Evolutionary conservation across 768 basidiomycete species (phyloP).

Genomic region (Auriculariales sp.): DNA sequence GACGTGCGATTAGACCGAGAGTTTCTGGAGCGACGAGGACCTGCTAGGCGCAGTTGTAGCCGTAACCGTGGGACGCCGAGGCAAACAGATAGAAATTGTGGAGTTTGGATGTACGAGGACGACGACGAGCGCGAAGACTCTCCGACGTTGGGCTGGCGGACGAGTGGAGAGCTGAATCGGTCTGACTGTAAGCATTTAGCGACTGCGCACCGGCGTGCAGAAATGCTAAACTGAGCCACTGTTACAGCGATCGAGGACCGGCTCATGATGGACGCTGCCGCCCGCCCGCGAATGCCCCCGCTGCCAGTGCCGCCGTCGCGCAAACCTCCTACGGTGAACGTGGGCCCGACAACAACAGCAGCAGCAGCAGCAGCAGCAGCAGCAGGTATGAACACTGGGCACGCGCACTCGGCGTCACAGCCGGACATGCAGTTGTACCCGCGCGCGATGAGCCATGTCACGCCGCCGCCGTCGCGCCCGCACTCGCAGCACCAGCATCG

Average conservation of each 20-base stretch:
- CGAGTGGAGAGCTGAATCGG: background rate
- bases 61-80: no score
- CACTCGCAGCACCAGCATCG: background rate
- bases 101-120: no score
- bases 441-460: background rate
- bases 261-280: background rate
- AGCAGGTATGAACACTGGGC: background rate
- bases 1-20: no score
- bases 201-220: no score
- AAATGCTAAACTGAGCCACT: no score
- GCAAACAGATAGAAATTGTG: no score
- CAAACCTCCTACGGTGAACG: background rate
- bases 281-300: background rate
- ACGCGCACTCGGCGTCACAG: no score
- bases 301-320: background rate
- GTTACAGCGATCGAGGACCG: no score
- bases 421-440: background rate
- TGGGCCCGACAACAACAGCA: background rate
- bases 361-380: background rate
- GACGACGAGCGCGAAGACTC: background rate
- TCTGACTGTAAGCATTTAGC: background rate
- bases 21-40: no score
- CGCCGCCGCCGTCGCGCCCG: background rate
- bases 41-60: no score
- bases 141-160: background rate